Base-by-base conservation (phyloP, 78 protist genomes). In the Diacronema lutheri region DNA sequence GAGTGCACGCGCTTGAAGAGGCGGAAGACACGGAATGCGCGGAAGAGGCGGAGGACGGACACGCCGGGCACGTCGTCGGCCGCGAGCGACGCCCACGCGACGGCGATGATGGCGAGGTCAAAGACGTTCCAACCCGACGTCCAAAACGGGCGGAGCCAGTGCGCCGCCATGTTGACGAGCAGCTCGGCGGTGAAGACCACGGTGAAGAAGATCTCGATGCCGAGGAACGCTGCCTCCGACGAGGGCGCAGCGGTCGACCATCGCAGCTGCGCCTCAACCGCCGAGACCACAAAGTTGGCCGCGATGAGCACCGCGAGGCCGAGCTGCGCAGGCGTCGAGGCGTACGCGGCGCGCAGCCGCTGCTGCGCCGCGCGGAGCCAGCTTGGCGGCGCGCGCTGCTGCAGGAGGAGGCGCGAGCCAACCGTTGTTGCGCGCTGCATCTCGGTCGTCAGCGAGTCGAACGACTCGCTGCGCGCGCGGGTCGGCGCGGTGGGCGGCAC, bases 11-110 rank as follows among this genome's bases (percentile, higher is more conserved):
- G 66, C 66, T 26, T 61, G 66, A 61, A 61, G 33, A 61, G 66
- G 66, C 66, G 66, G 66, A 61, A 61, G 66, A 61, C 66, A 35
- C 66, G 66, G 66, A 61, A 61, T 4, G 66, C 66, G 9, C 66
- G 66, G 13, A 61, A 20, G 33, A 61, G 29, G 21, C 33, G 29
- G 35, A 61, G 66, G 33, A 26, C 26, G 16, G 33, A 26, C 12
- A 61, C 6, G 33, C 11, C 66, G 33, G 26, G 26, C 20, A 61
- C 33, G 16, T 11, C 11, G 33, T 7, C 33, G 33, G 26, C 16
- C 50, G 50, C 7, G 33, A 26, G 66, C 29, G 66, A 61, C 12
- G 26, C 1, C 26, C 16, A n/a, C 33, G 26, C 33, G 35, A 61
- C 33, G 10, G 16, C 11, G 12, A 29, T 10, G 66, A 61, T 29